Percentiles rank a stretch among this genome's conserved stretches.
These are phyloP conservation scores for Hyaloraphidium curvatum DNA, from an alignment of 192 early-diverging fungal species.

Conservation along the genomic window DNA sequence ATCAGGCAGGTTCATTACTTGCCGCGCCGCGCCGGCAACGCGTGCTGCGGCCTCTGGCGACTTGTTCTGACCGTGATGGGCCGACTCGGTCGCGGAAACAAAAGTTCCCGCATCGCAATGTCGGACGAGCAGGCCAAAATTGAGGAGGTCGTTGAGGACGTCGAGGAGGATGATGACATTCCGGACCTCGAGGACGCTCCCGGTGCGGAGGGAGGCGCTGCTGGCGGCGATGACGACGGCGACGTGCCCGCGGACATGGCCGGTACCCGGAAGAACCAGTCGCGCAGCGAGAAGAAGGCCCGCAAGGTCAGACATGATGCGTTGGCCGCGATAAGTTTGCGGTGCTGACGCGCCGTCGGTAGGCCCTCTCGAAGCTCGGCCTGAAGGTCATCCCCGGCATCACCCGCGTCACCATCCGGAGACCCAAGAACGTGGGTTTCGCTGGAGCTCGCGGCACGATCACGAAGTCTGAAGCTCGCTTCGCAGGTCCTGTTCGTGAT, in stretches of 20 bases:
- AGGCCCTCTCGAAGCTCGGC: conserved; percentile 78
- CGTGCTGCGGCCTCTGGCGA: no score
- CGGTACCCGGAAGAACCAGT: conserved; percentile 24
- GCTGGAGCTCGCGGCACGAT: neutral
- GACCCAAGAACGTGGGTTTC: conserved; percentile 46
- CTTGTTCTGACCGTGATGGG: no score
- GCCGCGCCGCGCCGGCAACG: no score
- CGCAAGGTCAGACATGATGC: no score
- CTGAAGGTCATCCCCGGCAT: conserved; percentile 70
- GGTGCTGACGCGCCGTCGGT: no score
- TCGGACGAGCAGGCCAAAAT: no score
- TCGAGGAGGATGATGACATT: conserved; percentile 17
- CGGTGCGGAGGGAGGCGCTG: conserved; percentile 9
- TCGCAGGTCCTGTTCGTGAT: conserved; percentile 62
- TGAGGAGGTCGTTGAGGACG: conserved; percentile 9
- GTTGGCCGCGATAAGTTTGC: no score
- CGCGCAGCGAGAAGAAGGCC: conserved; percentile 85
- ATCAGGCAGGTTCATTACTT: no score
- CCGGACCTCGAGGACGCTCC: conserved; percentile 15
- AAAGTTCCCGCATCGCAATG: no score
- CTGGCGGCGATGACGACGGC: neutral
- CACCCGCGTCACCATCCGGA: conserved; percentile 72
- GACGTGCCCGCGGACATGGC: conserved; percentile 5
- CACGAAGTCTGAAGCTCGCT: neutral
- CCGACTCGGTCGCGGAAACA: no score